Percentiles rank a stretch among this genome's conserved stretches.
Evolutionary conservation across 305 asterid species (phyloP).

Genomic region (Ilex paraguariensis): DNA sequence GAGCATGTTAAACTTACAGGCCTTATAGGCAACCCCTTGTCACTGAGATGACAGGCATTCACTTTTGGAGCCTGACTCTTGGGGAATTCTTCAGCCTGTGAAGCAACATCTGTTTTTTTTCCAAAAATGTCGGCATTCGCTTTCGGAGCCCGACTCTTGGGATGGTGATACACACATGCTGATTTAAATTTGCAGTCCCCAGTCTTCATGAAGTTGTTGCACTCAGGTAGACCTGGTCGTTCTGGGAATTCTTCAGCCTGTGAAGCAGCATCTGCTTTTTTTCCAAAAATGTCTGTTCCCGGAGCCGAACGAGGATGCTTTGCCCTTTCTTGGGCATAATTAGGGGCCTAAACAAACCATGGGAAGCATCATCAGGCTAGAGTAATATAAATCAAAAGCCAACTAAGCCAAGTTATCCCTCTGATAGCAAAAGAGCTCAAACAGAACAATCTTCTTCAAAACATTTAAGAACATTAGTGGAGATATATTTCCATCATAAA

Average conservation of each 20-base stretch:
- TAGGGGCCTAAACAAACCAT: slow-evolving; percentile 11
- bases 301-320: slow-evolving; percentile 12
- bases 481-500: too few relatives aligned
- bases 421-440: not conserved
- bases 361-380: not conserved
- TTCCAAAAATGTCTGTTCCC: slow-evolving; percentile 8
- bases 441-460: too few relatives aligned
- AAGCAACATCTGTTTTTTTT: slow-evolving; percentile 1
- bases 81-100: slow-evolving; percentile 27
- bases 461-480: too few relatives aligned
- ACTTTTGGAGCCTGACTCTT: too few relatives aligned
- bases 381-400: too few relatives aligned
- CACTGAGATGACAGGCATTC: slow-evolving; percentile 18
- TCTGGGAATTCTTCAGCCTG: slow-evolving; percentile 32
- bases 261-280: not conserved
- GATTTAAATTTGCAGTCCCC: slow-evolving; percentile 36
- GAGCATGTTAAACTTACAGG: slow-evolving; percentile 30
- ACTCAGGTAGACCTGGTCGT: slow-evolving; percentile 43
- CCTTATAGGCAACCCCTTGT: slow-evolving; percentile 45
- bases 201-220: slow-evolving; percentile 31
- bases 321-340: slow-evolving; percentile 5
- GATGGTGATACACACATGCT: slow-evolving; percentile 36
- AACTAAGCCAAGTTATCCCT: too few relatives aligned
- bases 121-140: slow-evolving; percentile 5
- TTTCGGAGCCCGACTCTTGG: slow-evolving; percentile 22